Evolutionary conservation across 768 basidiomycete genomes (phyloP).

Genomic region (Leccinum rimulosum): DNA sequence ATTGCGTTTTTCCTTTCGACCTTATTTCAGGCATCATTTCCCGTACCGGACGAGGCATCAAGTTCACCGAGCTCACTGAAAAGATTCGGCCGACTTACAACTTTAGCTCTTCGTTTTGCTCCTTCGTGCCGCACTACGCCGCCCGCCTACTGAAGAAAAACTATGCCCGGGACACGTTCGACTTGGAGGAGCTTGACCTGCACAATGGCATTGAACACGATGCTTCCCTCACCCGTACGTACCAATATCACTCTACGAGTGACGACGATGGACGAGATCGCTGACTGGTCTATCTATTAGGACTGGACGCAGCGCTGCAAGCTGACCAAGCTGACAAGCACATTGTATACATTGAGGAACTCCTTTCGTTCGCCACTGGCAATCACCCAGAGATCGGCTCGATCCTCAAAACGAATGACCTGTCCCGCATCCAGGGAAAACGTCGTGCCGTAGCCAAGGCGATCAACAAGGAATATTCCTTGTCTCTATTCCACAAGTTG

Average conservation of each 20-base stretch:
- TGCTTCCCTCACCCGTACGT: constrained; percentile 34
- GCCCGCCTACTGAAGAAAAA: constrained; percentile 56
- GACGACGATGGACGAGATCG: background rate
- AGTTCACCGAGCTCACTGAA: constrained; percentile 47
- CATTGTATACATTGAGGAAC: constrained; percentile 49
- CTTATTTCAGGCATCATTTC: constrained; percentile 40
- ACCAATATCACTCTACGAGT: no score
- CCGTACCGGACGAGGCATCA: constrained; percentile 68
- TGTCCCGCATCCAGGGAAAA: constrained; percentile 55
- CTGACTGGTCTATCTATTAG: constrained; percentile 32
- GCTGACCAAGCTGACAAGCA: constrained; percentile 55
- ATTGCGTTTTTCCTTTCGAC: background rate
- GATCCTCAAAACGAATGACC: constrained; percentile 54
- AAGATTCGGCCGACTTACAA: constrained; percentile 61
- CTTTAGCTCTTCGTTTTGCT: constrained; percentile 65
- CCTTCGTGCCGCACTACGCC: constrained; percentile 59
- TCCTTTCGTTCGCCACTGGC: constrained; percentile 60
- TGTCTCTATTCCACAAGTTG: constrained; percentile 50
- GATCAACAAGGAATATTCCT: constrained; percentile 57
- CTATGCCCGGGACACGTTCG: constrained; percentile 56
- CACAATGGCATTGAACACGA: constrained; percentile 59
- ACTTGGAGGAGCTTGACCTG: constrained; percentile 63
- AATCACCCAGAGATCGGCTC: constrained; percentile 46
- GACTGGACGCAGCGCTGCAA: constrained; percentile 47
- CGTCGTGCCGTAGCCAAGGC: constrained; percentile 58